Evolutionary conservation across 306 rosid species (phyloP).

Genomic region (Inga laurina): DNA sequence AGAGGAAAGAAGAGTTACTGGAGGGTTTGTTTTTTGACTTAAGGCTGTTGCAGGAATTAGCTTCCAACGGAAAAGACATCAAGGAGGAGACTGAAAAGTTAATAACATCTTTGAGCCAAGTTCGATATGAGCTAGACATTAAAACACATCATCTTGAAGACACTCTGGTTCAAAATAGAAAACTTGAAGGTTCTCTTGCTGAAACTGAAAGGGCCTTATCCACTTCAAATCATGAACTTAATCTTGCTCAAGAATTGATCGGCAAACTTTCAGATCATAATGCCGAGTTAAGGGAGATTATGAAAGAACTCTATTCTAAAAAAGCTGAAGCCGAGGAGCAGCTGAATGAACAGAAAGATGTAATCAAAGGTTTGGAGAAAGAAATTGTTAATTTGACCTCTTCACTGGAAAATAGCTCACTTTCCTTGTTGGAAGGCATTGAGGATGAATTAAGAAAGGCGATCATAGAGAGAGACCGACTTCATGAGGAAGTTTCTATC

Average conservation of each 20-base stretch:
- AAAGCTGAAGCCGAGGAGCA: conserved; percentile 64
- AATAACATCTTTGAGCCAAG: conserved; percentile 57
- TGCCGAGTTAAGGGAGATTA: conserved; percentile 61
- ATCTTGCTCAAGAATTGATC: conserved; percentile 60
- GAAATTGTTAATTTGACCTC: conserved; percentile 71
- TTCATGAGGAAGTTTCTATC: conserved; percentile 58
- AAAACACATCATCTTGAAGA: conserved; percentile 68
- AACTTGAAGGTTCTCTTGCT: conserved; percentile 62
- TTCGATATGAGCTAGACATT: conserved; percentile 63
- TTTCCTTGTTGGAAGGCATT: conserved; percentile 56
- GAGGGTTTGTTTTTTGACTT: conserved; percentile 94
- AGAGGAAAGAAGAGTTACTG: conserved; percentile 72
- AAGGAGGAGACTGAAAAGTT: conserved; percentile 78
- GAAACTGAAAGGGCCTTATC: conserved; percentile 63
- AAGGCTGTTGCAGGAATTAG: conserved; percentile 82
- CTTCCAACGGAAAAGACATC: conserved; percentile 73
- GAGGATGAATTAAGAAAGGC: conserved; percentile 66
- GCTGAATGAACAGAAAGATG: conserved; percentile 78
- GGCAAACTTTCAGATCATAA: conserved; percentile 56
- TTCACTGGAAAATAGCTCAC: conserved; percentile 57
- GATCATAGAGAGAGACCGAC: conserved; percentile 71
- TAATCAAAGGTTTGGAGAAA: conserved; percentile 71
- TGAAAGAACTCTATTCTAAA: conserved; percentile 59
- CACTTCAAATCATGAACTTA: conserved; percentile 63
- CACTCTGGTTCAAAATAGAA: conserved; percentile 49